Percentiles rank a stretch among this genome's conserved stretches.
Conservation (phyloP, 345 rosid genomes). For the Excoecaria cochinchinensis region DNA sequence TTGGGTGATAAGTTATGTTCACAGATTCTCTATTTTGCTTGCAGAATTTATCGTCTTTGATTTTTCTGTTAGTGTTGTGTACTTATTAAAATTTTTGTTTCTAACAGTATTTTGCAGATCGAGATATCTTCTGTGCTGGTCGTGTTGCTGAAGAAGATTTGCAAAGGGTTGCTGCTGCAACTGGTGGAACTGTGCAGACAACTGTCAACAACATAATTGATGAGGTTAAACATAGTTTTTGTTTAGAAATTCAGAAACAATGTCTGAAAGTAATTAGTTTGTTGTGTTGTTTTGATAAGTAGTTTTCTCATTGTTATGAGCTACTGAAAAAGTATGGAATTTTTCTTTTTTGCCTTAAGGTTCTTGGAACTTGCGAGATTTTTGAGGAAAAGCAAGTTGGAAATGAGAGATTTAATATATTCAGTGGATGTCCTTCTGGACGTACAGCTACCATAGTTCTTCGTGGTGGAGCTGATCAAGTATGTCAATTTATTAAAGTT, state of each 20-base stretch:
- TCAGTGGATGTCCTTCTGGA: constrained; percentile 97
- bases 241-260: not conserved
- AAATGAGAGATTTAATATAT: constrained; percentile 94
- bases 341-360: constrained; percentile 45
- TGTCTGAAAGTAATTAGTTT: not conserved
- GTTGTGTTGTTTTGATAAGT: not conserved
- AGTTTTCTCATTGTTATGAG: not conserved
- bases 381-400: constrained; percentile 99
- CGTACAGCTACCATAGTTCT: constrained; percentile 94
- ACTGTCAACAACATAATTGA: constrained; percentile 87
- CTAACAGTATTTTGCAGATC: constrained; percentile 93
- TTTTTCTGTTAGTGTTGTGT: not conserved
- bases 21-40: not conserved
- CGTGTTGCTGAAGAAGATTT: constrained; percentile 98
- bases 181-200: constrained; percentile 96
- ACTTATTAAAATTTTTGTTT: constrained; percentile 9
- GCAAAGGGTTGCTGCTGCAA: constrained; percentile 90
- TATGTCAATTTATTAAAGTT: constrained; percentile 29
- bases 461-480: constrained; percentile 99
- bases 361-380: constrained; percentile 92
- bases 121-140: constrained; percentile 99
- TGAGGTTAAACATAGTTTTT: constrained; percentile 48
- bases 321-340: not conserved
- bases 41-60: not conserved
- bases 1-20: not conserved